Base-by-base conservation (phyloP, 257 asterid genomes). In the Solanum commersonii region DNA sequence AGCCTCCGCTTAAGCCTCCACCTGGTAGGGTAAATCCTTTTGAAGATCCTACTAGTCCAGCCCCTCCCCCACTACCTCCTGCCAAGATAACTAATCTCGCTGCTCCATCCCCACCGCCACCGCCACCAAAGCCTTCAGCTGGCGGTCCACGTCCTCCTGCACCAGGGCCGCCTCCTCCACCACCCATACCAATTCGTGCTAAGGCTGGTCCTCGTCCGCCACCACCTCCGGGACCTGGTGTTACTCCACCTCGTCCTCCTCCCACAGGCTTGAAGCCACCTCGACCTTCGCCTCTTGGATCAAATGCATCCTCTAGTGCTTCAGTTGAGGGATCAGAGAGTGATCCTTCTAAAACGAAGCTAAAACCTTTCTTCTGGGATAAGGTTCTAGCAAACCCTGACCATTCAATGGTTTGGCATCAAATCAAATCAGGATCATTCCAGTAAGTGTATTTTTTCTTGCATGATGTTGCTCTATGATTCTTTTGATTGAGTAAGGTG, bases 341-440 rank as follows among this genome's bases (percentile, higher is more conserved):
- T 46, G 96, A 91, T 84, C 88, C 89, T 85, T 88, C 92, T 88
- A 95, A 94, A 91, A 60, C 98, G 37, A 96, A 96, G 91, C 90
- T 96, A 92, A 96, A 96, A 93, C 99, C 99, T 49, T 96, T 96
- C 95, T 96, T 96, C 91, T 96, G 99, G 99, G 98, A 95, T 91
- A 96, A 96, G 89, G 98, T 96, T 79, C 87, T 94, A 90, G 96
- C 98, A 68, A 96, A 95, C 87, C 98, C 98, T 78, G 98, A 94
- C 88, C 92, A 92, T 56, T 94, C 98, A 13, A 96, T 96, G 99
- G 99, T 95, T 88, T 96, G 99, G 98, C 96, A 96, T 93, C 98
- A 95, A 89, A 96, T 96, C 81, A 95, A 93, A 90, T 90, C 98
- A n/a, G 98, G 98, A 83, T 96, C 99, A 16, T 95, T 96, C 92